Evolutionary conservation across 192 early-diverging fungal species (phyloP), one percentile per base, ranked within the genome.

Genomic region (Funneliformis geosporum): DNA sequence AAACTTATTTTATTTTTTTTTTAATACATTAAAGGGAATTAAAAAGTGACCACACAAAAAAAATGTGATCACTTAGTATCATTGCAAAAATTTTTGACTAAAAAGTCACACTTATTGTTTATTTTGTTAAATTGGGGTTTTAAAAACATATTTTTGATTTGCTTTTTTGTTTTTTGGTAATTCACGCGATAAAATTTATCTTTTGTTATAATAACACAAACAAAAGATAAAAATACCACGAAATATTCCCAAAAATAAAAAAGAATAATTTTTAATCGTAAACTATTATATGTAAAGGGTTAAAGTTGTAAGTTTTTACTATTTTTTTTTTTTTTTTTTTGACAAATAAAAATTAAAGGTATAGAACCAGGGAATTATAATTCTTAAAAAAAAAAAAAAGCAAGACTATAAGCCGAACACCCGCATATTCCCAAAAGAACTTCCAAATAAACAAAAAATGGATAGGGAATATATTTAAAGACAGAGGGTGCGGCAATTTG

Each of bases 401-500:
- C 33, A 69, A 39, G 38, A 69, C 21, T 69, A 21, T 59, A 42
- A n/a, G 21, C 18, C 28, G 28, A 69, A 69, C 39, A 38, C 21
- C 28, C 28, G 6, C 1, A 42, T 38, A 69, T 69, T 21, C 39
- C 28, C 9, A 21, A 69, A 64, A 64, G 27, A 42, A 38, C 64
- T 65, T 65, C 28, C 64, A 64, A 64, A 6, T 28, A 69, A 69
- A 12, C 28, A 69, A 42, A 69, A 69, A 69, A 42, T 14, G 33
- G 28, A 38, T 38, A 69, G 9, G 38, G 39, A 40, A 40, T 40
- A 69, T 69, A 69, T 69, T 69, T 69, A 69, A 69, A 67, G n/a
- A n/a, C n/a, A 69, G 38, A 18, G 23, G 21, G 18, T 18, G 38
- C 18, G 39, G 38, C 40, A 46, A 71, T 55, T 74, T 74, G 73